Conservation (phyloP, 805 yeast species). For the Lipomyces chichibuensis region DNA sequence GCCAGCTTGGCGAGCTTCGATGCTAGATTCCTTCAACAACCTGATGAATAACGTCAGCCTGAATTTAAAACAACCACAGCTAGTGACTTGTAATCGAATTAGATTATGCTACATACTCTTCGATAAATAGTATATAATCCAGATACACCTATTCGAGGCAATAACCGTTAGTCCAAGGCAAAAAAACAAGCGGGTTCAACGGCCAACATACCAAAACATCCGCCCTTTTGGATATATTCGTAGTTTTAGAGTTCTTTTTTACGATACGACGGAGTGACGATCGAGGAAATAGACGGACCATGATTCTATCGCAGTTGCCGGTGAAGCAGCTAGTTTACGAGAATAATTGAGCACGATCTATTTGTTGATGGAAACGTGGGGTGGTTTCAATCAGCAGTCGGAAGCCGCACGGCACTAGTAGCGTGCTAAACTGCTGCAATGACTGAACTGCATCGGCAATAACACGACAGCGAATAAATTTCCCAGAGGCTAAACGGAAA, state of each 20-base stretch:
- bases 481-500: background rate
- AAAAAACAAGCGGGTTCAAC: background rate
- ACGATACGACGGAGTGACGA: constrained; percentile 22
- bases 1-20: constrained; percentile 29
- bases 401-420: background rate
- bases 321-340: background rate
- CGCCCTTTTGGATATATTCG: constrained; percentile 19
- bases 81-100: background rate
- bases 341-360: background rate
- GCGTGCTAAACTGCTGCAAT: background rate
- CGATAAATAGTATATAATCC: constrained; percentile 30
- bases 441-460: background rate
- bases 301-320: background rate
- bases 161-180: background rate
- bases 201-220: constrained; percentile 27
- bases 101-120: constrained; percentile 22
- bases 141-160: constrained; percentile 27
- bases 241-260: constrained; percentile 5
- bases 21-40: constrained; percentile 19
- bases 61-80: background rate
- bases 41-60: constrained; percentile 6
- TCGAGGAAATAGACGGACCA: constrained; percentile 30
- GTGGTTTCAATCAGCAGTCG: background rate
- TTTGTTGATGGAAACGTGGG: background rate
- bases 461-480: background rate